Evolutionary conservation across 768 basidiomycete species (phyloP).

Genomic region (Trametes cinnabarina): DNA sequence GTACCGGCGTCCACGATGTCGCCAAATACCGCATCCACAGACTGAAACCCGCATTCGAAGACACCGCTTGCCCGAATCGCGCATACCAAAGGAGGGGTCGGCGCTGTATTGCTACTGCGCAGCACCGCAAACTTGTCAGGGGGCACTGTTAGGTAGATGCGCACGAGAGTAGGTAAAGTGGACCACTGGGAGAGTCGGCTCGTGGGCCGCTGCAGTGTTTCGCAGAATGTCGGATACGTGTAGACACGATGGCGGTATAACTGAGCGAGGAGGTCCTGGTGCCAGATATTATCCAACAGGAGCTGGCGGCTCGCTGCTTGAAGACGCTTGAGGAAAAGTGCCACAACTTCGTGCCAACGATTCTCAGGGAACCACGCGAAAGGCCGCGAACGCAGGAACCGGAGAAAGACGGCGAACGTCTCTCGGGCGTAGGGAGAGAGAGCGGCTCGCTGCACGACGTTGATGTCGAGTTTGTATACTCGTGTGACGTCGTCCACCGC

Average conservation of each 20-base stretch:
- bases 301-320: not conserved
- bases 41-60: slow-evolving; percentile 27
- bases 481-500: not conserved
- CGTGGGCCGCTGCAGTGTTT: not conserved
- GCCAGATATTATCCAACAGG: not conserved
- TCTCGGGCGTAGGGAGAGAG: slow-evolving; percentile 45
- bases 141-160: slow-evolving; percentile 35
- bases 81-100: slow-evolving; percentile 26
- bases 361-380: not conserved
- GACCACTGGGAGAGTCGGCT: slow-evolving; percentile 15
- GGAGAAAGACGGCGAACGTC: slow-evolving; percentile 45
- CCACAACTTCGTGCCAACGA: not conserved
- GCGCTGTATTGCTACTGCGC: slow-evolving; percentile 16
- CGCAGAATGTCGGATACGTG: not conserved
- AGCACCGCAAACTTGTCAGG: slow-evolving; percentile 27
- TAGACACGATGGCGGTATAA: not conserved
- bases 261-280: not conserved
- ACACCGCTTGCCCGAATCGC: slow-evolving; percentile 19
- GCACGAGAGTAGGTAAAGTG: slow-evolving; percentile 34
- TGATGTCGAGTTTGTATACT: not conserved
- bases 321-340: not conserved
- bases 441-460: slow-evolving; percentile 15
- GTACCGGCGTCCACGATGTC: not conserved
- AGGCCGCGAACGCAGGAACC: slow-evolving; percentile 31
- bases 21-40: slow-evolving; percentile 18